A percentile compares a stretch with the other conserved stretches of the same genome.
These are phyloP conservation scores for Wickerhamomyces ciferrii DNA, from an alignment of 805 yeast species.

Conservation along the genomic window DNA sequence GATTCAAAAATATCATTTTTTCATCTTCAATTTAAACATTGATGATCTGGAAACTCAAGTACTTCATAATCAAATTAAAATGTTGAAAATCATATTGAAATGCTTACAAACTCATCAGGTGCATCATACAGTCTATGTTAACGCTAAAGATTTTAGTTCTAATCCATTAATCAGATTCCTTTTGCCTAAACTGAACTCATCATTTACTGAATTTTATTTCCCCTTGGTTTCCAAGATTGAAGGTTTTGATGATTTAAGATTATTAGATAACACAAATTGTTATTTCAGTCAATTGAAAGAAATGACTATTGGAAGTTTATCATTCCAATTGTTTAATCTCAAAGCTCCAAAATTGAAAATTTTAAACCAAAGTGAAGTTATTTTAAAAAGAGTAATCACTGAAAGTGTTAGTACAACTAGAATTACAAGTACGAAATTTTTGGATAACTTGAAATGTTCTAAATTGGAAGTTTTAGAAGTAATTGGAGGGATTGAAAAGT, in stretches of 20 bases:
- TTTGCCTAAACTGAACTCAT: slow-evolving; percentile 14
- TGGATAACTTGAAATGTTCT: slow-evolving; percentile 7
- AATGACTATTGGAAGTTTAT: slow-evolving; percentile 14
- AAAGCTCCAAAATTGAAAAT: slow-evolving; percentile 11
- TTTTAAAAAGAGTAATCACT: slow-evolving; percentile 9
- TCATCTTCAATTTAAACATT: slow-evolving; percentile 7
- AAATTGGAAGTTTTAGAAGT: slow-evolving; percentile 9
- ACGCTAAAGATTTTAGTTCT: slow-evolving; percentile 1
- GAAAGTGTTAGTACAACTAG: slow-evolving; percentile 11
- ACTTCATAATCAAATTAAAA: background rate
- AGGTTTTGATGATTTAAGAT: slow-evolving; percentile 16
- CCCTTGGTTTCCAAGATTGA: slow-evolving; percentile 8
- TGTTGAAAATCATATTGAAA: slow-evolving; percentile 11
- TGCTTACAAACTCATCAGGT: slow-evolving; percentile 6
- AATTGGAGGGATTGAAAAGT: slow-evolving; percentile 9
- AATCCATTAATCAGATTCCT: slow-evolving; percentile 9
- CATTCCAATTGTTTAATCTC: slow-evolving; percentile 15
- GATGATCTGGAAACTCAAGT: too few species aligned
- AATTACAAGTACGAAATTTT: slow-evolving; percentile 11
- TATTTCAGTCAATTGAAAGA: slow-evolving; percentile 9
- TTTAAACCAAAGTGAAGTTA: slow-evolving; percentile 11
- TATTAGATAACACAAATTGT: slow-evolving; percentile 18
- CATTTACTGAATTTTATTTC: slow-evolving; percentile 13
- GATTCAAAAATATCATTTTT: slow-evolving; percentile 7
- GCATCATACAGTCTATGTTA: slow-evolving; percentile 11